Evolutionary conservation across 805 yeast species (phyloP).

Genomic region (Candida namnaoensis): DNA sequence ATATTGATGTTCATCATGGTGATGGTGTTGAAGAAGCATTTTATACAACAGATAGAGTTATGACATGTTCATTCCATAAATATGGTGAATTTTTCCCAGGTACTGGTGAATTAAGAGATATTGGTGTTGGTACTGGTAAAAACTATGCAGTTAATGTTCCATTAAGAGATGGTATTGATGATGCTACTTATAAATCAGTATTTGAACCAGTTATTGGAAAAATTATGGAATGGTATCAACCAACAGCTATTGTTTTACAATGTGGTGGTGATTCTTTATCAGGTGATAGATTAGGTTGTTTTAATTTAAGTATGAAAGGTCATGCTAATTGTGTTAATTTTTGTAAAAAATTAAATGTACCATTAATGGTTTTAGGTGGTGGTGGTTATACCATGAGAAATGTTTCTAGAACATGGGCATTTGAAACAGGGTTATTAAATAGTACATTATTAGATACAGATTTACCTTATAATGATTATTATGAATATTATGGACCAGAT

Average conservation of each 20-base stretch:
- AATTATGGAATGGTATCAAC: slow-evolving; percentile 85
- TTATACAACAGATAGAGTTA: slow-evolving; percentile 88
- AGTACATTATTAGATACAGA: slow-evolving; percentile 55
- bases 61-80: slow-evolving; percentile 95
- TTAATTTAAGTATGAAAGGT: slow-evolving; percentile 84
- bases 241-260: slow-evolving; percentile 89
- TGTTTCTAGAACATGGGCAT: slow-evolving; percentile 92
- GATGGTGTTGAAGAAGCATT: slow-evolving; percentile 98
- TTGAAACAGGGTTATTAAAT: slow-evolving; percentile 77
- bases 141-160: slow-evolving; percentile 89
- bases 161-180: slow-evolving; percentile 90
- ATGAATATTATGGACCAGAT: slow-evolving; percentile 96
- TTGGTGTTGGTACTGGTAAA: slow-evolving; percentile 83
- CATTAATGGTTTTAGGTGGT: slow-evolving; percentile 89
- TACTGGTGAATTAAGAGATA: slow-evolving; percentile 87
- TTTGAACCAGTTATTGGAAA: slow-evolving; percentile 86
- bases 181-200: slow-evolving; percentile 66
- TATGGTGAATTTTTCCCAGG: slow-evolving; percentile 97
- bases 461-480: slow-evolving; percentile 67
- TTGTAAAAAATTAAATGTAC: slow-evolving; percentile 82
- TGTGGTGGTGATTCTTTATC: slow-evolving; percentile 97
- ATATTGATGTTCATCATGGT: slow-evolving; percentile 94
- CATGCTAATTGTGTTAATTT: slow-evolving; percentile 94
- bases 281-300: slow-evolving; percentile 89
- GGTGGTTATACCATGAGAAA: slow-evolving; percentile 98